These are phyloP conservation scores for Apiotrichum gracile DNA, from an alignment of 1,284 basidiomycete genomes.

Conservation along the genomic window DNA sequence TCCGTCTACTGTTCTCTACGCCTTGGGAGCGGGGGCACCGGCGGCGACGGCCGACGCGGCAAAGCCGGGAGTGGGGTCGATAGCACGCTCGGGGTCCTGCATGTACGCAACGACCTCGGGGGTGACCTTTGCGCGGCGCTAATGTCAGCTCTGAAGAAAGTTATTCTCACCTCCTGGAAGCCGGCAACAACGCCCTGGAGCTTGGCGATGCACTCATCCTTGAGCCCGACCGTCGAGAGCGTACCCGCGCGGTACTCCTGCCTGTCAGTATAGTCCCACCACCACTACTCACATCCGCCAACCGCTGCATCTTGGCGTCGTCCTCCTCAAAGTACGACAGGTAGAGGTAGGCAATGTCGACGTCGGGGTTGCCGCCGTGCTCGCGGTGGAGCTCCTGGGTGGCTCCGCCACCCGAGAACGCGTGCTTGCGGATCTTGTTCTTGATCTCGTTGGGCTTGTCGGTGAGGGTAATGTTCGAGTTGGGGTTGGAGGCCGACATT, in stretches of 20 bases:
- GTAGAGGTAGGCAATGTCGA: conserved; percentile 96
- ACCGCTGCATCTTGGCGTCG: conserved; percentile 71
- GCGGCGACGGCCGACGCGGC: not conserved
- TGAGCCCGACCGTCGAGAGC: conserved; percentile 86
- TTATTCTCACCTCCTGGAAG: conserved; percentile 76
- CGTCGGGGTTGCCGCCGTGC: conserved; percentile 86
- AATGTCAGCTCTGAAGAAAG: not conserved
- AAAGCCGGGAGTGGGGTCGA: conserved; percentile 52
- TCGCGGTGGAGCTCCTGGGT: conserved; percentile 88
- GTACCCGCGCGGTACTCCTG: conserved; percentile 87
- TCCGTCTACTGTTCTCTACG: no score
- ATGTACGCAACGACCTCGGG: conserved; percentile 71
- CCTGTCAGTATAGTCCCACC: not conserved
- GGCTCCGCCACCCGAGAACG: conserved; percentile 81
- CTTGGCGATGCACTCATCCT: conserved; percentile 77
- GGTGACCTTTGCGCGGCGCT: conserved; percentile 76
- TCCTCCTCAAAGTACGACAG: conserved; percentile 95
- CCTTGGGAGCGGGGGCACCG: no score
- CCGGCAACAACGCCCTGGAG: conserved; percentile 77
- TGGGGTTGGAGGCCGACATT: conserved; percentile 93
- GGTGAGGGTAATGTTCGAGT: conserved; percentile 90
- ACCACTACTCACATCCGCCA: conserved; percentile 61
- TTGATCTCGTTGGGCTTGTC: conserved; percentile 90
- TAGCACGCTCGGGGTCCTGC: conserved; percentile 79
- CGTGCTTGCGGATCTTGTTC: conserved; percentile 94